These are phyloP conservation scores for Penicillium hordei DNA, from an alignment of 2,329 filamentous ascomycete genomes.

Conservation along the genomic window DNA sequence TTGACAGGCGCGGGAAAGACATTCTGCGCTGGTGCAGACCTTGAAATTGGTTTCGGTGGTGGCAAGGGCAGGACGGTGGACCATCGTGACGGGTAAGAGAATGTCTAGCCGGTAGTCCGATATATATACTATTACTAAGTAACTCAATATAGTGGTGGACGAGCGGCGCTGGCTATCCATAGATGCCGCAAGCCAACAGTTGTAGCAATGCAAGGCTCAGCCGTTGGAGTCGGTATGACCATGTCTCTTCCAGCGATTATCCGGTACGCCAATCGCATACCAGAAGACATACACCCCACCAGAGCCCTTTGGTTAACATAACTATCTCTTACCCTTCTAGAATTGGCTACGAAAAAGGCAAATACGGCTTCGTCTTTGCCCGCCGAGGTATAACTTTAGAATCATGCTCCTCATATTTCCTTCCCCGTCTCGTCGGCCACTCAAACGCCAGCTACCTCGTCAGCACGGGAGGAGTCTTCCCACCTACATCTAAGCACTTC, in stretches of 20 bases:
- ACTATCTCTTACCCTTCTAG: slow-evolving; percentile 23
- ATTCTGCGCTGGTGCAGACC: slow-evolving; percentile 57
- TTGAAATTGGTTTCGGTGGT: slow-evolving; percentile 53
- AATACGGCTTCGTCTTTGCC: slow-evolving; percentile 73
- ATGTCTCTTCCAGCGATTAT: slow-evolving; percentile 60
- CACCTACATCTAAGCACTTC: slow-evolving; percentile 49
- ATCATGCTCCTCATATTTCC: slow-evolving; percentile 68
- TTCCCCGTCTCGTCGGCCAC: slow-evolving; percentile 66
- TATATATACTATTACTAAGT: slow-evolving; percentile 42
- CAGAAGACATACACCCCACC: too few relatives aligned
- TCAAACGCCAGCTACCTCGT: slow-evolving; percentile 39
- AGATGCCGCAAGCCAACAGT: slow-evolving; percentile 59
- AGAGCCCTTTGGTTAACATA: not conserved
- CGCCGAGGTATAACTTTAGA: slow-evolving; percentile 71
- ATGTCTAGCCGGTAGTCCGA: not conserved
- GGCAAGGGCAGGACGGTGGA: slow-evolving; percentile 40
- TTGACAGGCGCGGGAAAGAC: slow-evolving; percentile 52
- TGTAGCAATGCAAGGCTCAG: slow-evolving; percentile 56
- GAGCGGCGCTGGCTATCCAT: slow-evolving; percentile 53
- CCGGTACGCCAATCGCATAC: slow-evolving; percentile 25
- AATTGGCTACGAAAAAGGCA: slow-evolving; percentile 58
- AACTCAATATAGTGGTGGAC: slow-evolving; percentile 28
- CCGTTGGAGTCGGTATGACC: slow-evolving; percentile 60
- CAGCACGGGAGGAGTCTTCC: slow-evolving; percentile 65
- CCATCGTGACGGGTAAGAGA: slow-evolving; percentile 54